Evolutionary conservation across 805 yeast genomes (phyloP).

Genomic region (Sugiyamaella americana): DNA sequence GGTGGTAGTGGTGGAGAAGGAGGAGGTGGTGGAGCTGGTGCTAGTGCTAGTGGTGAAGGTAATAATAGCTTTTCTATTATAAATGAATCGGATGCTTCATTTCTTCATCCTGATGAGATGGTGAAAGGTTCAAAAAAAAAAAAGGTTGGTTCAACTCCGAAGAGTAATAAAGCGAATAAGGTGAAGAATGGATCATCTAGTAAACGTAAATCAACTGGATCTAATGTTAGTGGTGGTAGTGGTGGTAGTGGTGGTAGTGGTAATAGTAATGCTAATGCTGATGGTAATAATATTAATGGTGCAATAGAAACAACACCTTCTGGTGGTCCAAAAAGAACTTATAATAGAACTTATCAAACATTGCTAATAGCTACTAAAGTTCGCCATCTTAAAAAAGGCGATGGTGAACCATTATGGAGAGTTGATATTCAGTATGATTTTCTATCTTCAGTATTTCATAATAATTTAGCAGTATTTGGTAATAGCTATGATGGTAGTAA

Average conservation of each 20-base stretch:
- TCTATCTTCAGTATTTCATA: constrained; percentile 55
- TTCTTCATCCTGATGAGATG: no score
- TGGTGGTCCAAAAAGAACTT: not conserved
- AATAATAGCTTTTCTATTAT: no score
- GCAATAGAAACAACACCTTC: not conserved
- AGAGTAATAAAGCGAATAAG: no score
- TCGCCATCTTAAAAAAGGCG: constrained; percentile 64
- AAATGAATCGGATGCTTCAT: no score
- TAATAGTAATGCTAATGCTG: constrained; percentile 1
- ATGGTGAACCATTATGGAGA: constrained; percentile 90
- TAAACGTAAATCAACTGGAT: no score
- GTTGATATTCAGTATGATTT: constrained; percentile 82
- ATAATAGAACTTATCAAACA: constrained; percentile 20
- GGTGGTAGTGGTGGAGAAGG: no score
- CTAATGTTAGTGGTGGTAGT: not conserved
- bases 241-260: not conserved
- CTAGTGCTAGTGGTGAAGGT: no score
- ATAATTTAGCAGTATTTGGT: constrained; percentile 59
- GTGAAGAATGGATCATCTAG: no score
- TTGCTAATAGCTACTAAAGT: constrained; percentile 31
- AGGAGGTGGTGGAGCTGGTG: no score
- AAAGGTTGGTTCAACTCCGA: no score
- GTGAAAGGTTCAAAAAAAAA: no score
- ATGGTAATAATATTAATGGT: not conserved
- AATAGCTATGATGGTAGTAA: constrained; percentile 34